Base-by-base conservation (phyloP, 441 rosid species). In the Adansonia gregorii region DNA sequence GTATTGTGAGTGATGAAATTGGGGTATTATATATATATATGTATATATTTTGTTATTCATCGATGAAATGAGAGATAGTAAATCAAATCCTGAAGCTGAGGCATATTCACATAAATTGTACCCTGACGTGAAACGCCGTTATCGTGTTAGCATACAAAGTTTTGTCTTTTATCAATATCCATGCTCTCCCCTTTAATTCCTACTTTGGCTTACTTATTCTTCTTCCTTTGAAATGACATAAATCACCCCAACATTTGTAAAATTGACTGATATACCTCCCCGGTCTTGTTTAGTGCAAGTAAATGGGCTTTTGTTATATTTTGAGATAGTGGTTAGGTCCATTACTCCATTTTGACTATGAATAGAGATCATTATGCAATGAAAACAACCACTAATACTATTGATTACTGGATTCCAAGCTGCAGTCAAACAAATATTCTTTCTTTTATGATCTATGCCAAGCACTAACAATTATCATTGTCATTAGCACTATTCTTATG, bases 101-200 rank as follows among this genome's bases (percentile, higher is more conserved):
- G 17, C 27, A n/a, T 8, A 61, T 61, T 24, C 12, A 9, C 15
- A 24, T 61, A 31, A 61, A 61, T 61, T 5, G 27, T 52, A 52
- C 19, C n/a, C 8, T 61, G 66, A 27, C 12, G 58, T 68, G 73
- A 20, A 45, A 17, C 54, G 48, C 27, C 54, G 73, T 41, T 45
- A 15, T 68, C 73, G 15, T 22, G 41, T 45, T 48, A 11, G 15
- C 56, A 48, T 68, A 4, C 35, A 17, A 17, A 6, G 7, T 51
- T 46, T 68, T 68, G 73, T 68, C 56, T 31, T 68, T 19, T 24
- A 68, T 20, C 10, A 8, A 46, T 43, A 12, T 17, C 31, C 54
- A 10, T 46, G 49, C 72, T 19, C 20, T 22, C 73, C 48, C 58
- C 22, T 68, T 68, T 22, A 68, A 68, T 45, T 20, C 72, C 8